These are phyloP conservation scores for Neonothopanus nambi DNA, from an alignment of 1,284 basidiomycete genomes.

Conservation along the genomic window DNA sequence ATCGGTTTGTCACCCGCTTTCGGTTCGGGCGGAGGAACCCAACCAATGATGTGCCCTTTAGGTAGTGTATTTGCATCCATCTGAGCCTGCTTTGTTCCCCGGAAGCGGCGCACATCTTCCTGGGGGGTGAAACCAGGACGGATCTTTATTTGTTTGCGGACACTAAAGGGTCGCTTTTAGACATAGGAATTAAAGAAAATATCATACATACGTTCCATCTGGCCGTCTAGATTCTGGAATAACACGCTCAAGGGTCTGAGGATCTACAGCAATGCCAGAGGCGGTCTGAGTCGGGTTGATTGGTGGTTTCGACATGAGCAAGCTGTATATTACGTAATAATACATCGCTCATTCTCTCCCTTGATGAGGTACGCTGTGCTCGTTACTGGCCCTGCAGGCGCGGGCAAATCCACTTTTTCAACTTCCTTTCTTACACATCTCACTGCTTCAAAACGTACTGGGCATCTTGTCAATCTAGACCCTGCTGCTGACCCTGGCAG, in stretches of 20 bases:
- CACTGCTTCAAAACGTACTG: slow-evolving; percentile 77
- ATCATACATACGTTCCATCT: slow-evolving; percentile 84
- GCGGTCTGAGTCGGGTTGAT: slow-evolving; percentile 67
- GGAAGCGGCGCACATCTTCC: slow-evolving; percentile 87
- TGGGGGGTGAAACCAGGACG: slow-evolving; percentile 93
- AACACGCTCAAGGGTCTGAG: slow-evolving; percentile 81
- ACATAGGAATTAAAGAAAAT: slow-evolving; percentile 15
- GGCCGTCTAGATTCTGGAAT: slow-evolving; percentile 81
- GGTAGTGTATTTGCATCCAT: slow-evolving; percentile 63
- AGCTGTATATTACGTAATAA: slow-evolving; percentile 1
- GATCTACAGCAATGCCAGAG: slow-evolving; percentile 84
- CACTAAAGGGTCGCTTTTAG: slow-evolving; percentile 42
- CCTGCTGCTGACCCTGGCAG: slow-evolving; percentile 87
- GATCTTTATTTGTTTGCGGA: slow-evolving; percentile 89
- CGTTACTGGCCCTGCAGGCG: slow-evolving; percentile 90
- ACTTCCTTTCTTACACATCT: slow-evolving; percentile 90
- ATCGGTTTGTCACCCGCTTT: slow-evolving; percentile 34
- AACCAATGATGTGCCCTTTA: slow-evolving; percentile 79
- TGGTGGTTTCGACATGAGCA: slow-evolving; percentile 44
- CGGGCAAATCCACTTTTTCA: slow-evolving; percentile 97
- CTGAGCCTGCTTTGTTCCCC: slow-evolving; percentile 72
- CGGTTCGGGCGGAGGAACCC: slow-evolving; percentile 55
- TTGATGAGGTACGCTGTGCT: slow-evolving; percentile 90
- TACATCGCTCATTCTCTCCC: neutral
- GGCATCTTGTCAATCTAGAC: slow-evolving; percentile 96